Base-by-base conservation (phyloP, 2,329 filamentous ascomycete species). In the Myriangium duriaei region DNA sequence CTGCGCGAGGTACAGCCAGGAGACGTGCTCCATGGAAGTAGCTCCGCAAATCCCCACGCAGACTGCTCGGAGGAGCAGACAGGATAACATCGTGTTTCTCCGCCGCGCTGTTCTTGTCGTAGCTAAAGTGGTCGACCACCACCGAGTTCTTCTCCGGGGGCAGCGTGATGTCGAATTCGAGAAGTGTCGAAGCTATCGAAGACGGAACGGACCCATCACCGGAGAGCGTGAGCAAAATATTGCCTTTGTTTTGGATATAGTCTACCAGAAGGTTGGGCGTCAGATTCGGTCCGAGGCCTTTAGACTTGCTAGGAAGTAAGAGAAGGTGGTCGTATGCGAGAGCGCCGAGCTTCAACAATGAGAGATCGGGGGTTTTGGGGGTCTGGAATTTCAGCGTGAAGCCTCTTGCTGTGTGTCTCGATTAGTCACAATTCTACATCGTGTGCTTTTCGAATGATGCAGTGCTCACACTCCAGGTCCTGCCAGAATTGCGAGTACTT, bases 121-220 rank as follows among this genome's bases (percentile, higher is more conserved):
- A 91, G 65, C 84, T 81, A 75, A 96, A 95, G 68, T 98, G 91
- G 62, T 96, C 91, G 44, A 96, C 79, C 4, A 94, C 80, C 41
- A 88, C 68, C 41, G 83, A 78, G 40, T 80, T 84, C 53, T 87
- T 83, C 61, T 94, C 88, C 24, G 75, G 64, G 28, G 91, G 84
- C n/a, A 95, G 74, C 48, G 78, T 69, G 53, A 98, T 81, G 56
- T 95, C 88, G 58, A 95, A 71, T 62, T 96, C 86, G 52, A 82
- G 67, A 36, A 96, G 81, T 40, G 93, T 70, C 30, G 81, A 80
- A 47, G 77, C 76, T 50, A 95, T 64, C 33, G 82, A 76, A 39
- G 74, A 76, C 11, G 88, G 77, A 2, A 81, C 78, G 11, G 79
- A 62, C 34, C 73, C 65, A 40, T 74, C 72, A 47, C 82, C 77